Conservation (phyloP, 139 green algal species). For the Coelastrella sp. region DNA sequence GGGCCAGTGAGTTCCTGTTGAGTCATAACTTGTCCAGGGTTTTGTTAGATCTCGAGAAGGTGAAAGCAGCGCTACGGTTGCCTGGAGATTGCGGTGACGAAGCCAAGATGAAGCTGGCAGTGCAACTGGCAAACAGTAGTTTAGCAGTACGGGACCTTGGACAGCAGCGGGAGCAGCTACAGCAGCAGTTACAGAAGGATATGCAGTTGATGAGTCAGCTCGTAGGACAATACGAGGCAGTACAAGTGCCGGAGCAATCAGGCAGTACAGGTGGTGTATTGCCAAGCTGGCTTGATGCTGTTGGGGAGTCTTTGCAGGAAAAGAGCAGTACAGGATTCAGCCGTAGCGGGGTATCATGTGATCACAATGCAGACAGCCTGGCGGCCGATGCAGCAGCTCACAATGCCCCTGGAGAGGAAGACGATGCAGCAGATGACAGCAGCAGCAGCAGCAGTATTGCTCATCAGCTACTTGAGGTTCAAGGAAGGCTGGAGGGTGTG, state of each 20-base stretch:
- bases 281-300: not conserved
- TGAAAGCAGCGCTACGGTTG: constrained; percentile 51
- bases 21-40: constrained; percentile 40
- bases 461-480: not conserved
- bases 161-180: not conserved
- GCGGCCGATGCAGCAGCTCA: constrained; percentile 1
- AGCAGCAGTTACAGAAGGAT: not conserved
- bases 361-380: too few relatives aligned
- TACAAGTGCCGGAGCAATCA: not conserved
- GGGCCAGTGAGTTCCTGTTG: constrained; percentile 25
- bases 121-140: constrained; percentile 26
- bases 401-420: not conserved
- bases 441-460: not conserved
- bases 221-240: not conserved
- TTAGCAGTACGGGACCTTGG: not conserved
- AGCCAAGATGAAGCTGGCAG: constrained; percentile 46
- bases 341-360: not conserved
- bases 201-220: constrained; percentile 17
- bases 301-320: not conserved
- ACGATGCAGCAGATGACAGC: not conserved
- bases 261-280: not conserved
- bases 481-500: not conserved
- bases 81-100: constrained; percentile 50
- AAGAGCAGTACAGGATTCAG: not conserved
- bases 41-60: constrained; percentile 37